Evolutionary conservation across 306 rosid genomes (phyloP).

Genomic region (Malus fusca): DNA sequence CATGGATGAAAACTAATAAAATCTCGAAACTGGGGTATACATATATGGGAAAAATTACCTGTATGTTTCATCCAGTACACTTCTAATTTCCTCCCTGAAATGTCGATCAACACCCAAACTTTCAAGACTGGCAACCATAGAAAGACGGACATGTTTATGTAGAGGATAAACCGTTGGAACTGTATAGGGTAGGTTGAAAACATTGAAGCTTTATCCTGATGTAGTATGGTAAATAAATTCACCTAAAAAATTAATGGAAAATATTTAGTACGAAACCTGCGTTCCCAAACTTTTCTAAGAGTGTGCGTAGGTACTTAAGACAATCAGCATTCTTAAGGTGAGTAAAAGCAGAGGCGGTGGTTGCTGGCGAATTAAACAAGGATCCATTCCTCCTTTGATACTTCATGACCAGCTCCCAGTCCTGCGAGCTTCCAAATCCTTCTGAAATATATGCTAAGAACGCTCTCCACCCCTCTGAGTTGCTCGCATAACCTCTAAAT

Average conservation of each 20-base stretch:
- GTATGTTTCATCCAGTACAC: conserved; percentile 66
- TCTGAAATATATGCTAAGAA: conserved; percentile 77
- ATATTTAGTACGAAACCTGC: conserved; percentile 42
- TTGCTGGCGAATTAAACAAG: conserved; percentile 68
- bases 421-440: conserved; percentile 47
- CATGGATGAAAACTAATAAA: neutral
- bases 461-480: conserved; percentile 58
- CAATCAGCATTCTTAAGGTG: conserved; percentile 50
- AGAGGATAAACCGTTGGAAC: conserved; percentile 77
- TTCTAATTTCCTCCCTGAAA: conserved; percentile 59
- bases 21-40: neutral
- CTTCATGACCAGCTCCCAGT: conserved; percentile 57
- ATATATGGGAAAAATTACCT: conserved; percentile 32
- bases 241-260: neutral
- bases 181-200: conserved; percentile 14
- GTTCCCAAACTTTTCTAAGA: conserved; percentile 51
- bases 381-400: conserved; percentile 83
- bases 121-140: conserved; percentile 66
- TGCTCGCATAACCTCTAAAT: conserved; percentile 33
- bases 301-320: conserved; percentile 47
- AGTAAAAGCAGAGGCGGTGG: conserved; percentile 68
- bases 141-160: conserved; percentile 54
- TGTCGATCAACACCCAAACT: conserved; percentile 61
- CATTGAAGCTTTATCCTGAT: neutral
- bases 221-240: neutral